These are phyloP conservation scores for Populus hybrid DNA, from an alignment of 441 rosid genomes.

Conservation along the genomic window DNA sequence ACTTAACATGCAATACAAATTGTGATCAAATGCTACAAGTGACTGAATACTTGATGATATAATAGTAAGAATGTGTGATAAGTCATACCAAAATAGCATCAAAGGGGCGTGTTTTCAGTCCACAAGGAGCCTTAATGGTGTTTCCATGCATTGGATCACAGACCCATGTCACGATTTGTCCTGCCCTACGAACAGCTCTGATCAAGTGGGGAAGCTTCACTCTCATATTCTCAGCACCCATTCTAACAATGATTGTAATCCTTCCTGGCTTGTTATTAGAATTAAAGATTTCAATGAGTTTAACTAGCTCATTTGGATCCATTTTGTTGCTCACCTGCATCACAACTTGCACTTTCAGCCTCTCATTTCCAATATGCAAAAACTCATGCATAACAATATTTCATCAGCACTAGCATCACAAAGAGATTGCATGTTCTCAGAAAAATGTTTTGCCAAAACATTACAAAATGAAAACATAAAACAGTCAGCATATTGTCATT, in stretches of 20 bases:
- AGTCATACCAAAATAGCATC: conserved; percentile 71
- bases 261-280: conserved; percentile 78
- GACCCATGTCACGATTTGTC: conserved; percentile 85
- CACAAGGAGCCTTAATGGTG: conserved; percentile 87
- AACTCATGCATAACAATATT: neutral
- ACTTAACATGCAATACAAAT: neutral
- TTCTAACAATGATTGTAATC: conserved; percentile 64
- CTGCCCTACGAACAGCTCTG: conserved; percentile 71
- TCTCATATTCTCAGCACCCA: conserved; percentile 29
- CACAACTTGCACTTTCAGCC: conserved; percentile 24
- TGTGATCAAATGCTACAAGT: neutral
- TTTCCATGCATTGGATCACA: conserved; percentile 93
- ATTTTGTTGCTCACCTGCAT: conserved; percentile 81
- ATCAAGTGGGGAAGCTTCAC: conserved; percentile 77
- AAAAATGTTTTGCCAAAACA: neutral
- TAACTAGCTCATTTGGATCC: conserved; percentile 83
- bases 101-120: conserved; percentile 78
- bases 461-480: neutral
- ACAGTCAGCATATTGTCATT: neutral
- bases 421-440: neutral
- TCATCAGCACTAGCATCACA: neutral
- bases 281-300: conserved; percentile 64
- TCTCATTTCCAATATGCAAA: neutral
- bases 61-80: neutral
- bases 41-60: neutral